Evolutionary conservation across 352 stramenopile genomes (phyloP).

Genomic region (Globisporangium spinosum): DNA sequence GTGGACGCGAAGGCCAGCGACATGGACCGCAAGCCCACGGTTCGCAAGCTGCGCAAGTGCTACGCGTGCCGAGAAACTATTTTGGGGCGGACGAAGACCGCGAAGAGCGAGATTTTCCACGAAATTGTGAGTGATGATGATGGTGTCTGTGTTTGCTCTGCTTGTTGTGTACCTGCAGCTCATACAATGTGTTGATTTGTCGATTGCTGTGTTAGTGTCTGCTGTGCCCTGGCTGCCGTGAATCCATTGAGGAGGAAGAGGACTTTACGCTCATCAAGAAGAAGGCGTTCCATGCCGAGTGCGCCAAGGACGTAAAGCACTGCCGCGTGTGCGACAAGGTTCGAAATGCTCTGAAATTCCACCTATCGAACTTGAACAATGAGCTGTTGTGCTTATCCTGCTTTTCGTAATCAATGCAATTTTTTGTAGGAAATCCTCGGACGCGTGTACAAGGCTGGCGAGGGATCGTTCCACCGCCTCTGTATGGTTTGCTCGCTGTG

Average conservation of each 20-base stretch:
- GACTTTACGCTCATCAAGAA: constrained; percentile 81
- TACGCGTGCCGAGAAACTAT: constrained; percentile 82
- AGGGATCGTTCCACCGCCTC: constrained; percentile 67
- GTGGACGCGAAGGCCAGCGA: constrained; percentile 58
- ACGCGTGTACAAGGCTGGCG: constrained; percentile 61
- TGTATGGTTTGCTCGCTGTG: constrained; percentile 78
- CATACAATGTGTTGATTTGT: neutral
- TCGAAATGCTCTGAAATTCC: neutral
- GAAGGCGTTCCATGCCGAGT: constrained; percentile 77
- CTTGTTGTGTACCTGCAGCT: neutral
- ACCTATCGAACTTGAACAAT: too few relatives aligned
- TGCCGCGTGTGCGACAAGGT: constrained; percentile 76
- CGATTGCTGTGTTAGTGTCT: constrained; percentile 39
- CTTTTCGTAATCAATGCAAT: neutral
- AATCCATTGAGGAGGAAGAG: constrained; percentile 74
- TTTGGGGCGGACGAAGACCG: constrained; percentile 69
- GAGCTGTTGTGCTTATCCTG: neutral
- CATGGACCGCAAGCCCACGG: constrained; percentile 58
- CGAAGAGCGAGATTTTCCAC: constrained; percentile 80
- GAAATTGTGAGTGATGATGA: constrained; percentile 53
- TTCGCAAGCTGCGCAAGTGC: constrained; percentile 74
- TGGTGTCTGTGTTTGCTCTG: neutral
- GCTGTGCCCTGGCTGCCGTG: constrained; percentile 66
- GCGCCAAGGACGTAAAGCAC: constrained; percentile 59
- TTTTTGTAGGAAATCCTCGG: constrained; percentile 69